Conservation (phyloP, 1,139 yeast species). For the Scheffersomyces segobiensis region DNA sequence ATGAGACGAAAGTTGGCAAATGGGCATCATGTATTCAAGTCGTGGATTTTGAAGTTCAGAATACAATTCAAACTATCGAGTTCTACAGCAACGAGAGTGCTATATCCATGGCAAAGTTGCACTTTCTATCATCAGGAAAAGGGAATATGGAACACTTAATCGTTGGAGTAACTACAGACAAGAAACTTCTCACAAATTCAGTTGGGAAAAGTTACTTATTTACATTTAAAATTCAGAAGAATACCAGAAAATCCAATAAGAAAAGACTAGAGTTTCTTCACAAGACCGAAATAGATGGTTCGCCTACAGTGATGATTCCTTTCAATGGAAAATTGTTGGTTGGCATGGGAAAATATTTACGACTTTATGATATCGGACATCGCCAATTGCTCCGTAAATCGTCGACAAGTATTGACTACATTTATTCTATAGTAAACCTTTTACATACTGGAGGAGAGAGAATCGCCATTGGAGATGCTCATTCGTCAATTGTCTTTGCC, state of each 20-base stretch:
- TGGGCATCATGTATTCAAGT: slow-evolving; percentile 61
- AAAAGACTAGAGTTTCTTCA: slow-evolving; percentile 53
- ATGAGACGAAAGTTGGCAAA: slow-evolving; percentile 17
- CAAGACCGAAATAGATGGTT: slow-evolving; percentile 55
- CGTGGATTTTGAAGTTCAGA: slow-evolving; percentile 35
- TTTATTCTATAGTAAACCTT: slow-evolving; percentile 51
- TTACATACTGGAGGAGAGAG: slow-evolving; percentile 54
- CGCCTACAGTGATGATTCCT: slow-evolving; percentile 49
- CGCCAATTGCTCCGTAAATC: slow-evolving; percentile 76
- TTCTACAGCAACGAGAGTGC: slow-evolving; percentile 45
- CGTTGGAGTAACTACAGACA: slow-evolving; percentile 48
- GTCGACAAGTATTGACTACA: slow-evolving; percentile 37
- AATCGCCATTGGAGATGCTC: slow-evolving; percentile 66
- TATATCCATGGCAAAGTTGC: slow-evolving; percentile 19
- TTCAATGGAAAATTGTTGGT: slow-evolving; percentile 67
- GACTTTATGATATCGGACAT: slow-evolving; percentile 74
- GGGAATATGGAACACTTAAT: slow-evolving; percentile 38
- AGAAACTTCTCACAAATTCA: slow-evolving; percentile 35
- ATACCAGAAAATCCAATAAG: slow-evolving; percentile 20
- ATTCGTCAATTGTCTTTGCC: slow-evolving; percentile 60
- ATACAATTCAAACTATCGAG: slow-evolving; percentile 41
- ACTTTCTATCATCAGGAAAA: slow-evolving; percentile 21
- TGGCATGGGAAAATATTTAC: slow-evolving; percentile 54
- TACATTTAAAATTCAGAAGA: slow-evolving; percentile 39
- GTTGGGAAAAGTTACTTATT: slow-evolving; percentile 35